A percentile compares a stretch with the other conserved stretches of the same genome.
Conservation (phyloP, 805 yeast species). For the Martiniozyma abietophila region DNA sequence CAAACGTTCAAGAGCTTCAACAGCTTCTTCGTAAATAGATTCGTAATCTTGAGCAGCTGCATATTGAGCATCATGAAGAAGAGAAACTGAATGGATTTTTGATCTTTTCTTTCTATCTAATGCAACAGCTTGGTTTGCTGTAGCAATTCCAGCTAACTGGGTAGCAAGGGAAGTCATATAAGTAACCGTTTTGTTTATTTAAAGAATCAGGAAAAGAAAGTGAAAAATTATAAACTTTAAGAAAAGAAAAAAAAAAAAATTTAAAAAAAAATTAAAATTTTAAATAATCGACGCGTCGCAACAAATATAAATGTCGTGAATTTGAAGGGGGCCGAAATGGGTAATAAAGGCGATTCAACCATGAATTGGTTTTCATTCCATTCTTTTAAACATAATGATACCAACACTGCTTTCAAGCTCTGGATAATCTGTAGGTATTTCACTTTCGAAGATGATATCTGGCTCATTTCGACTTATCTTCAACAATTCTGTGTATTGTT, state of each 20-base stretch:
- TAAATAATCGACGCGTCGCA: background rate
- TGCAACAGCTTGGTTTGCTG: conserved; percentile 59
- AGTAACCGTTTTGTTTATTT: background rate
- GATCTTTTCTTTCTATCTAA: conserved; percentile 82
- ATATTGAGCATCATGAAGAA: conserved; percentile 72
- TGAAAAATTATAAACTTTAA: background rate
- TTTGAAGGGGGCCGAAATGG: too few species aligned
- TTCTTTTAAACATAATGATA: conserved; percentile 13
- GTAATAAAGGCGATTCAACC: too few species aligned
- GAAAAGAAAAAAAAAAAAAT: background rate
- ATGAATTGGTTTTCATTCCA: conserved; percentile 6
- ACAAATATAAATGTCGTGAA: too few species aligned
- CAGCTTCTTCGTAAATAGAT: conserved; percentile 58
- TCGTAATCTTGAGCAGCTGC: conserved; percentile 96
- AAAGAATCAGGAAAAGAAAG: background rate
- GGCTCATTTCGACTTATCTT: conserved; percentile 19
- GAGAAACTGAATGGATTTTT: conserved; percentile 79
- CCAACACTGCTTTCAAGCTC: conserved; percentile 17
- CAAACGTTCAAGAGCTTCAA: conserved; percentile 70
- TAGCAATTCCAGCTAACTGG: conserved; percentile 67
- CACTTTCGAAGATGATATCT: conserved; percentile 14
- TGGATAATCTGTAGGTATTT: conserved; percentile 11
- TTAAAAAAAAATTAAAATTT: background rate
- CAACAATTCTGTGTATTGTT: conserved; percentile 12
- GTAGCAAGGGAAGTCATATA: conserved; percentile 50